Conservation (phyloP, 2,329 filamentous ascomycete genomes). For the Rutstroemia sp. region DNA sequence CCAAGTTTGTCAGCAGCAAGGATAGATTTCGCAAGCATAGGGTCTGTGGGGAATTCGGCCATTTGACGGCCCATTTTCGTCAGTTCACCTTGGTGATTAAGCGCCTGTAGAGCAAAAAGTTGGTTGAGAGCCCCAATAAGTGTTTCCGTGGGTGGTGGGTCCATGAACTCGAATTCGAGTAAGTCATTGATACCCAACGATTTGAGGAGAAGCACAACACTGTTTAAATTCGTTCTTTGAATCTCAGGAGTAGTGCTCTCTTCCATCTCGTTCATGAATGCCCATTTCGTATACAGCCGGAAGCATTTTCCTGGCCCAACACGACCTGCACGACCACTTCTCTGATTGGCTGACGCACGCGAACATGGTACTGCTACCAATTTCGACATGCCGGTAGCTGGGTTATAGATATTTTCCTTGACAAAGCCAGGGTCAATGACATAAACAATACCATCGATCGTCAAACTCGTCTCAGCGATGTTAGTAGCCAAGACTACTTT, state of each 20-base stretch:
- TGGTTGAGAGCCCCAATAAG: conserved; percentile 85
- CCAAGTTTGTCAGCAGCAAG: conserved; percentile 82
- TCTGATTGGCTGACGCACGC: conserved; percentile 84
- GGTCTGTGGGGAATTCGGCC: conserved; percentile 90
- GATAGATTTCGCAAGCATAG: conserved; percentile 83
- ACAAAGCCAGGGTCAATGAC: conserved; percentile 94
- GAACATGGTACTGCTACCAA: conserved; percentile 88
- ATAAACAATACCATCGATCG: conserved; percentile 92
- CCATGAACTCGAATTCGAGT: conserved; percentile 93
- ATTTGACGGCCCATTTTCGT: conserved; percentile 90
- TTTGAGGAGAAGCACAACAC: conserved; percentile 78
- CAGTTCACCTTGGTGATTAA: conserved; percentile 82
- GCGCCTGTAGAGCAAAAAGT: conserved; percentile 80
- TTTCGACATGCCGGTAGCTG: conserved; percentile 85
- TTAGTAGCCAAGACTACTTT: conserved; percentile 95
- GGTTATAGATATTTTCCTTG: conserved; percentile 92
- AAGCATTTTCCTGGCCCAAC: conserved; percentile 91
- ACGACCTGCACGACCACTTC: conserved; percentile 86
- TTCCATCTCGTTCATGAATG: conserved; percentile 90
- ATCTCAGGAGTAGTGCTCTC: conserved; percentile 91
- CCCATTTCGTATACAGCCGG: conserved; percentile 85
- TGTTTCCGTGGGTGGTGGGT: conserved; percentile 82
- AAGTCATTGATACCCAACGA: conserved; percentile 88
- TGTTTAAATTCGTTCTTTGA: conserved; percentile 79
- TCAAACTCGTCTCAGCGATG: conserved; percentile 92